Conservation (phyloP, 306 rosid species). For the Delonix regia region DNA sequence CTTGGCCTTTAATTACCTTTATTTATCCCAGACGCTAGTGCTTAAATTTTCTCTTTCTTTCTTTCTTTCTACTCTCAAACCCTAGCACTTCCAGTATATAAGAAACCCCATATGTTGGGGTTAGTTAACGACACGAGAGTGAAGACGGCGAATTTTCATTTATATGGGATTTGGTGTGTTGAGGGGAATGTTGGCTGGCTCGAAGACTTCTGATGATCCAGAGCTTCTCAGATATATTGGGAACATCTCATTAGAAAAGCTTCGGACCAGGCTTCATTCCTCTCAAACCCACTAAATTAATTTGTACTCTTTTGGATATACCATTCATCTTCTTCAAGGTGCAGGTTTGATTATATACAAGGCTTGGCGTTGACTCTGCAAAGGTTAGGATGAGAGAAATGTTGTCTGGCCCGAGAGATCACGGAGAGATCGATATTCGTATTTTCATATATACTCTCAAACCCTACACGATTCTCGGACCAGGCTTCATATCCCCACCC, state of each 20-base stretch:
- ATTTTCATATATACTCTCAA: background rate
- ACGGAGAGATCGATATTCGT: slow-evolving; percentile 7
- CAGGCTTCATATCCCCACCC: slow-evolving; percentile 90
- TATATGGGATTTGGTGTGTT: slow-evolving; percentile 33
- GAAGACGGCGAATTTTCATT: background rate
- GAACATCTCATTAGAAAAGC: slow-evolving; percentile 34
- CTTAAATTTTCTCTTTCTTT: background rate
- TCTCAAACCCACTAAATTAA: slow-evolving; percentile 46
- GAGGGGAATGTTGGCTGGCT: slow-evolving; percentile 98
- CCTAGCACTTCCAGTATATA: background rate
- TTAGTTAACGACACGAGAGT: background rate
- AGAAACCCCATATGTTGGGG: too few species aligned
- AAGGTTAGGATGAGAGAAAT: slow-evolving; percentile 69
- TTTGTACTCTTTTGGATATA: background rate
- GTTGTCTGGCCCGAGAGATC: slow-evolving; percentile 85
- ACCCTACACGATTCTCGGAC: slow-evolving; percentile 60
- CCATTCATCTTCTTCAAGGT: background rate
- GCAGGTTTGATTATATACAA: background rate
- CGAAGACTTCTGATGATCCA: slow-evolving; percentile 57
- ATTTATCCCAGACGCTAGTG: background rate
- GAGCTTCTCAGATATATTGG: background rate
- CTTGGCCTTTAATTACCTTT: background rate
- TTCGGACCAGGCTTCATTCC: slow-evolving; percentile 99
- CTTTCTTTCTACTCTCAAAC: background rate
- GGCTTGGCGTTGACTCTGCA: slow-evolving; percentile 5